A percentile compares a stretch with the other conserved stretches of the same genome.
These are phyloP conservation scores for Zymoseptoria crescenta DNA, from an alignment of 2,329 filamentous ascomycete genomes.

Conservation along the genomic window DNA sequence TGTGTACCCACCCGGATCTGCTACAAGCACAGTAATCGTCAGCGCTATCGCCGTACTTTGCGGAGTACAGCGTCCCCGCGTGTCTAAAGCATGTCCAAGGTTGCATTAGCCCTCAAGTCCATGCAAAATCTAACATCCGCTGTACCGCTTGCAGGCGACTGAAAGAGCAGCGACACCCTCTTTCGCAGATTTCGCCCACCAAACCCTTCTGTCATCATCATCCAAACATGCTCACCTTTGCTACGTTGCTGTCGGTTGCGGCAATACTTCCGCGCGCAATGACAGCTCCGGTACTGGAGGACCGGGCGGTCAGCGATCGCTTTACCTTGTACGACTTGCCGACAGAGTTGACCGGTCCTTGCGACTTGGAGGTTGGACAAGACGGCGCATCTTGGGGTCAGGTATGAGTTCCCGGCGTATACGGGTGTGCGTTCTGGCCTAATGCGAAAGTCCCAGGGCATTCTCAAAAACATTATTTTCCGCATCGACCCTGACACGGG, in stretches of 20 bases:
- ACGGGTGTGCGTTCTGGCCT: neutral
- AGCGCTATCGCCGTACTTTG: no score
- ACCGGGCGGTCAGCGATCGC: neutral
- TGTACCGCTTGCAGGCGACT: no score
- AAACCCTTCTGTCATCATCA: no score
- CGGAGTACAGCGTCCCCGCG: neutral
- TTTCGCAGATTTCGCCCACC: no score
- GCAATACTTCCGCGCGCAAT: neutral
- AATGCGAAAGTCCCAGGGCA: neutral
- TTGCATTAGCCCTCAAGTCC: neutral
- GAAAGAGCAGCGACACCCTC: no score
- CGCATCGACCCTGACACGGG: conserved; percentile 13
- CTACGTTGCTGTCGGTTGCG: neutral
- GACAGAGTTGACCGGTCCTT: conserved; percentile 12
- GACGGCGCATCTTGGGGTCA: conserved; percentile 17
- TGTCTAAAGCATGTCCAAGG: neutral
- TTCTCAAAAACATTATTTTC: conserved; percentile 16
- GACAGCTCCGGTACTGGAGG: neutral
- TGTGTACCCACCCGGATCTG: no score
- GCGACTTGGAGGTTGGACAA: conserved; percentile 14
- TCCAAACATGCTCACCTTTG: neutral
- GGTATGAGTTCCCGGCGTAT: neutral
- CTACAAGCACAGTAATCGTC: no score
- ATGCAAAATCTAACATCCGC: neutral
- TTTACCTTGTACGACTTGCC: conserved; percentile 14